These are phyloP conservation scores for Brasenia schreberi DNA, from an alignment of 164 flowering plant genomes.

Conservation along the genomic window DNA sequence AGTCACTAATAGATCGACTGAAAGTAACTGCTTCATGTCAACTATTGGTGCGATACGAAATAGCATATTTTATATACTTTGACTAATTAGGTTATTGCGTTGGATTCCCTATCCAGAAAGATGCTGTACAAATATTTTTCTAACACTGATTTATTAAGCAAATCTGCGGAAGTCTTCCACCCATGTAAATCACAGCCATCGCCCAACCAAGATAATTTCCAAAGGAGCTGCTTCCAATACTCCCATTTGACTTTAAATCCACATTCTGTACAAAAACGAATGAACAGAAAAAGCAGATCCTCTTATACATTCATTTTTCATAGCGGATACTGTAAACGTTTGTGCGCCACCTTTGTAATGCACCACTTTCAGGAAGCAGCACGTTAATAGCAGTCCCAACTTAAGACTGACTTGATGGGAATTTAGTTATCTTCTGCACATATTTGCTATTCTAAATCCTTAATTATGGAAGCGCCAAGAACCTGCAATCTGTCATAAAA, in stretches of 20 bases:
- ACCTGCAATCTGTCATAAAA: neutral
- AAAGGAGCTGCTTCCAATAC: constrained; percentile 19
- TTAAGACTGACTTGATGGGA: too few species aligned
- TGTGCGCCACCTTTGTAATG: neutral
- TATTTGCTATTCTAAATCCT: neutral
- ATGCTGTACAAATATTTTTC: neutral
- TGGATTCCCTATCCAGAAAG: neutral
- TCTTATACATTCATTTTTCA: neutral
- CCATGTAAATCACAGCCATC: constrained; percentile 82
- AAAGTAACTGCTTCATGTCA: too few species aligned
- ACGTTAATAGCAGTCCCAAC: neutral
- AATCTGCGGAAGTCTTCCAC: constrained; percentile 84
- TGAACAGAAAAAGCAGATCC: neutral
- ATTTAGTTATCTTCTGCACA: too few species aligned
- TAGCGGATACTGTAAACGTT: neutral
- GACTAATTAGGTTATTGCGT: neutral
- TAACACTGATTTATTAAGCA: constrained; percentile 32
- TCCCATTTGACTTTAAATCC: constrained; percentile 1
- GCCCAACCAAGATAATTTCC: constrained; percentile 70
- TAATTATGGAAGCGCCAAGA: neutral
- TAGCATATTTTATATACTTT: neutral
- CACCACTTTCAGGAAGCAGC: neutral
- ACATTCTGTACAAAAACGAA: neutral
- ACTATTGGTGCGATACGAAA: neutral
- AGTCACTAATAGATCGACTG: too few species aligned